These are phyloP conservation scores for Boletus edulis DNA, from an alignment of 768 basidiomycete species.

Conservation along the genomic window DNA sequence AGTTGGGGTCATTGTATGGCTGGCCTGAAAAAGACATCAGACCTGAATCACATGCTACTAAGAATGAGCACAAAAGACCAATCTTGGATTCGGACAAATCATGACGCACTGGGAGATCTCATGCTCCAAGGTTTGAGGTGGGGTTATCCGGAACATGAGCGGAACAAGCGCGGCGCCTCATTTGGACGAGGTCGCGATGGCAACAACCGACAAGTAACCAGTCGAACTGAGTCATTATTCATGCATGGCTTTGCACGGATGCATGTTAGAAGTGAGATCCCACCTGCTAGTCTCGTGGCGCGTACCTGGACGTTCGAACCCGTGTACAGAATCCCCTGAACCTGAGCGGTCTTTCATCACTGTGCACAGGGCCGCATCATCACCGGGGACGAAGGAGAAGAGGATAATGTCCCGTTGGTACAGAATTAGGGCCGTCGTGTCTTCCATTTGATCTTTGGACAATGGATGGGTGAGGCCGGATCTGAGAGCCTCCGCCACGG, in stretches of 20 bases:
- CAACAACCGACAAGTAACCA: background rate
- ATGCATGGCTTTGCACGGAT: background rate
- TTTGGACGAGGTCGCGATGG: background rate
- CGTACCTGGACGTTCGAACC: slow-evolving; percentile 1
- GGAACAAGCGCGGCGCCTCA: slow-evolving; percentile 6
- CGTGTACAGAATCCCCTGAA: background rate
- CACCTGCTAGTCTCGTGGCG: slow-evolving; percentile 2
- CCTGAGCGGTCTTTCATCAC: background rate
- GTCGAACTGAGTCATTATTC: background rate
- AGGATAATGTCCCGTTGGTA: background rate
- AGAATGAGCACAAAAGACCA: background rate
- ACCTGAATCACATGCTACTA: background rate
- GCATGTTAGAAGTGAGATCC: background rate
- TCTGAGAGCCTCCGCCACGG: slow-evolving; percentile 3
- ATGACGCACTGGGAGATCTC: slow-evolving; percentile 2
- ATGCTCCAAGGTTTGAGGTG: background rate
- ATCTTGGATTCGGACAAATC: background rate
- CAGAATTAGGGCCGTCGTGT: background rate
- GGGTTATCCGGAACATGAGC: slow-evolving; percentile 9
- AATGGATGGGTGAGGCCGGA: slow-evolving; percentile 1
- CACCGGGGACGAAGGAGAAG: slow-evolving; percentile 19
- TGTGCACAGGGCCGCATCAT: slow-evolving; percentile 3
- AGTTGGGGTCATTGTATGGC: background rate
- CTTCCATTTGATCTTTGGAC: slow-evolving; percentile 20
- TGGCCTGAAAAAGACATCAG: background rate